Percentiles rank a stretch among this genome's conserved stretches.
Conservation (phyloP, 2,329 filamentous ascomycete genomes). For the Botrytis paeoniae region DNA sequence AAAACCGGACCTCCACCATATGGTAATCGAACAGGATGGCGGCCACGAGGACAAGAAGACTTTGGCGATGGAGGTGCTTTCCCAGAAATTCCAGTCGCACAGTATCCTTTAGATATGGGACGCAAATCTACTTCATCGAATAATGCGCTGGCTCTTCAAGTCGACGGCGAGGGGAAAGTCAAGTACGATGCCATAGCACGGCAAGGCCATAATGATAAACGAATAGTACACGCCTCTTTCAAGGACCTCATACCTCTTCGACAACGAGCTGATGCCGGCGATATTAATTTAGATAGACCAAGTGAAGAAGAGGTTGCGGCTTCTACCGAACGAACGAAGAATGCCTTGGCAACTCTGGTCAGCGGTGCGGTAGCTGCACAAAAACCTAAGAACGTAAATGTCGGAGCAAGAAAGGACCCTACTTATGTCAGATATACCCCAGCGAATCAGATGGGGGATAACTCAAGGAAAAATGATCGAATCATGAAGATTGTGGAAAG, state of each 20-base stretch:
- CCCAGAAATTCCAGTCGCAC: slow-evolving; percentile 87
- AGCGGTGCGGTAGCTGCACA: slow-evolving; percentile 85
- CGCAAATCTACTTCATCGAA: slow-evolving; percentile 67
- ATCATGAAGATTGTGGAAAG: slow-evolving; percentile 98
- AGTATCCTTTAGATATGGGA: slow-evolving; percentile 96
- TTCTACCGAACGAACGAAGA: slow-evolving; percentile 84
- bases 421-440: slow-evolving; percentile 96
- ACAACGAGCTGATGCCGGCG: slow-evolving; percentile 88
- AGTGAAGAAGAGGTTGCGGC: slow-evolving; percentile 79
- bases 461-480: slow-evolving; percentile 79
- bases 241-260: slow-evolving; percentile 94
- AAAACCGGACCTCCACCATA: slow-evolving; percentile 84
- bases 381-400: slow-evolving; percentile 92
- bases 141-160: slow-evolving; percentile 89
- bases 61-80: slow-evolving; percentile 96
- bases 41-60: slow-evolving; percentile 82
- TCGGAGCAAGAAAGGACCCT: slow-evolving; percentile 74
- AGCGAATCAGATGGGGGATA: slow-evolving; percentile 93
- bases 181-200: slow-evolving; percentile 95
- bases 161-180: slow-evolving; percentile 87
- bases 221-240: slow-evolving; percentile 92
- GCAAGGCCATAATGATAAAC: slow-evolving; percentile 78
- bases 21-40: slow-evolving; percentile 83
- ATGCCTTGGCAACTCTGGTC: slow-evolving; percentile 78
- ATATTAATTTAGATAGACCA: slow-evolving; percentile 82